Evolutionary conservation across 202 grass and related monocot species (phyloP).

Genomic region (Bolboschoenoplectus hybrid): DNA sequence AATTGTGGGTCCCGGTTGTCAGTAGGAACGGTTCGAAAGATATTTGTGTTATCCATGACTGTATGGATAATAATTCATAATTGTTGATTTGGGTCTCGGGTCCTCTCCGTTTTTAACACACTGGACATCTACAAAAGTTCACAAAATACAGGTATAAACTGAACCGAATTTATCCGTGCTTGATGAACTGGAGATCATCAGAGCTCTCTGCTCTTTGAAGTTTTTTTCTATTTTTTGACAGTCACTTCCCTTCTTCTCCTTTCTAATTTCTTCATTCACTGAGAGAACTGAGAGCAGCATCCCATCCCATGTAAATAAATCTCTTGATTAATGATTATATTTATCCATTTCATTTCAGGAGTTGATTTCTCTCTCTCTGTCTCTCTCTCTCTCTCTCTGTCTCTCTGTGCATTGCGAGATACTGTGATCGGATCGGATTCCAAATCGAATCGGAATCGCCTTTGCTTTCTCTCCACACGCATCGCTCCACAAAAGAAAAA

Average conservation of each 20-base stretch:
- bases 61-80: too few relatives aligned
- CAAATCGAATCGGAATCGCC: not conserved
- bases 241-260: not conserved
- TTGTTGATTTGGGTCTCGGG: too few relatives aligned
- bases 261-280: not conserved
- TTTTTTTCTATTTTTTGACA: not conserved
- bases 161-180: too few relatives aligned
- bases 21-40: too few relatives aligned
- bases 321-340: not conserved
- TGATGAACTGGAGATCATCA: too few relatives aligned
- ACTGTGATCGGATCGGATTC: not conserved
- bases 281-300: not conserved
- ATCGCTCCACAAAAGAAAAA: not conserved
- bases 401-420: not conserved
- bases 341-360: constrained; percentile 19
- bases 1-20: too few relatives aligned
- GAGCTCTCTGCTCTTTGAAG: not conserved
- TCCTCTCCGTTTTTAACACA: too few relatives aligned
- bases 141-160: too few relatives aligned
- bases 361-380: not conserved
- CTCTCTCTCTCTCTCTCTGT: not conserved
- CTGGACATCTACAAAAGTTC: too few relatives aligned
- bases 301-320: not conserved
- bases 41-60: too few relatives aligned
- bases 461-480: not conserved